A percentile compares a stretch with the other conserved stretches of the same genome.
Evolutionary conservation across 192 early-diverging fungal genomes (phyloP).

Genomic region (Funneliformis mosseae): DNA sequence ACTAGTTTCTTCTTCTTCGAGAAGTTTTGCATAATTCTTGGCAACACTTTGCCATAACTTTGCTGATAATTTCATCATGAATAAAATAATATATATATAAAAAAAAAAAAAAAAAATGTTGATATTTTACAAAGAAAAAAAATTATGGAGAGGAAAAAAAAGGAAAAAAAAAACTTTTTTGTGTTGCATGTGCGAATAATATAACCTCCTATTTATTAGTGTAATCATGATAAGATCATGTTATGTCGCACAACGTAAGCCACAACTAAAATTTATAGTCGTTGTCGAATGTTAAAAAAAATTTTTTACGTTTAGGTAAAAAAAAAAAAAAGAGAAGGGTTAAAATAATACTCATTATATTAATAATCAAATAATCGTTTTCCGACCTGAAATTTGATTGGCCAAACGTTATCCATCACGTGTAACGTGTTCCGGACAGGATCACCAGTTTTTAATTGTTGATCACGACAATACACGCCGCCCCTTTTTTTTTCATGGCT

Average conservation of each 20-base stretch:
- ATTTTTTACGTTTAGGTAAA: neutral
- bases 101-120: neutral
- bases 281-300: neutral
- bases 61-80: neutral
- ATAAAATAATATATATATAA: neutral
- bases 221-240: neutral
- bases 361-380: neutral
- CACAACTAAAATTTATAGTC: neutral
- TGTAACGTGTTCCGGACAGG: neutral
- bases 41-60: neutral
- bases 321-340: neutral
- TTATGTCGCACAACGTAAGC: neutral
- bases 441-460: too few relatives aligned
- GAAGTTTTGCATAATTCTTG: neutral
- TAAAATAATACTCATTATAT: neutral
- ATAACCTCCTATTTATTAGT: neutral
- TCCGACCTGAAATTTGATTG: neutral
- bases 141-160: neutral
- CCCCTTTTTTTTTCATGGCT: too few relatives aligned
- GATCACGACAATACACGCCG: too few relatives aligned
- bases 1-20: constrained; percentile 10
- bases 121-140: neutral
- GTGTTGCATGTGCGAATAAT: neutral
- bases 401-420: neutral
- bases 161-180: neutral